Conservation (phyloP, 305 asterid genomes). For the Rubia balearica region DNA sequence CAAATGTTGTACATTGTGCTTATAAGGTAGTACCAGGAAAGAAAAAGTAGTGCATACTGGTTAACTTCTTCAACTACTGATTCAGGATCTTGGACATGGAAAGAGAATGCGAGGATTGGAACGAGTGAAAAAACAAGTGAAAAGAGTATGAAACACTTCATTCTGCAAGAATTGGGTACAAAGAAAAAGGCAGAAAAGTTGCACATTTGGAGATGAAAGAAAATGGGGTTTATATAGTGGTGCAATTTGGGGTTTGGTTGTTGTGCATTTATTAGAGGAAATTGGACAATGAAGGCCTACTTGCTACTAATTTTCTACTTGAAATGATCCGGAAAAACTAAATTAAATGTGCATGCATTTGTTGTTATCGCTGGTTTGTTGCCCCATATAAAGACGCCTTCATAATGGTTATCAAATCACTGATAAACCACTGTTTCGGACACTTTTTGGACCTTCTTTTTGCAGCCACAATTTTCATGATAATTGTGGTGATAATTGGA, state of each 20-base stretch:
- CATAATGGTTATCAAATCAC: background rate
- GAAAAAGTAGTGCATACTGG: constrained; percentile 33
- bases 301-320: constrained; percentile 14
- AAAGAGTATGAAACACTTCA: constrained; percentile 29
- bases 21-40: background rate
- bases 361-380: constrained; percentile 3
- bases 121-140: constrained; percentile 27
- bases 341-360: constrained; percentile 3
- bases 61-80: constrained; percentile 57
- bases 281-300: constrained; percentile 30
- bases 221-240: constrained; percentile 18
- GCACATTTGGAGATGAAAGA: background rate
- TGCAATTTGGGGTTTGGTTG: background rate
- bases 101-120: constrained; percentile 31
- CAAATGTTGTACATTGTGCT: background rate
- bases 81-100: constrained; percentile 62
- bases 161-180: constrained; percentile 22
- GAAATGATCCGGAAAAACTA: background rate
- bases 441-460: constrained; percentile 2
- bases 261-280: constrained; percentile 9
- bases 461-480: background rate
- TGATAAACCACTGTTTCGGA: background rate
- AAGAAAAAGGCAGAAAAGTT: background rate
- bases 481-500: background rate
- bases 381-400: constrained; percentile 11